Percentiles rank a stretch among this genome's conserved stretches.
phyloP scores from a whole-genome alignment of 805 yeast species.

The Isabelozyma pseudorhagii region DNA sequence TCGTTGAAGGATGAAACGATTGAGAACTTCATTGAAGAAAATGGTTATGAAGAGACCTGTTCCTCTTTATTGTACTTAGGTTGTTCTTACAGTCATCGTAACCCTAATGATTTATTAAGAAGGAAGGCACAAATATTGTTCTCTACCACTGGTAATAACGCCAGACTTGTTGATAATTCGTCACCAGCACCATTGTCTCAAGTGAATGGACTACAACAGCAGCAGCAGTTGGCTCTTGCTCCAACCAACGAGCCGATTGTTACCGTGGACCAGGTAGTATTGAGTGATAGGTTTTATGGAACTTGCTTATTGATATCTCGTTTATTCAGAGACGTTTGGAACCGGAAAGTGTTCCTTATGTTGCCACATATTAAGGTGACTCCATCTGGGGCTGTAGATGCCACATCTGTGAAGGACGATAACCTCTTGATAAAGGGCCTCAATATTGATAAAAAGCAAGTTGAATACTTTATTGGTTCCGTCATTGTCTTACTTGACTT shows the following conservation, averaged over 20 bases:
- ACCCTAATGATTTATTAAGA: constrained; percentile 46
- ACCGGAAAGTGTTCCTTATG: constrained; percentile 57
- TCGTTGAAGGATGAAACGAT: constrained; percentile 64
- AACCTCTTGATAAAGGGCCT: constrained; percentile 44
- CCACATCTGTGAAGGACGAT: constrained; percentile 39
- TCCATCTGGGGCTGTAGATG: constrained; percentile 35
- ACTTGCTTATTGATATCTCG: constrained; percentile 76
- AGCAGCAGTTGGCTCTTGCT: constrained; percentile 9
- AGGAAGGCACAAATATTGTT: constrained; percentile 49
- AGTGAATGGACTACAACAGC: constrained; percentile 2
- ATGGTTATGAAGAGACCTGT: constrained; percentile 88
- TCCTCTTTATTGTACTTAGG: constrained; percentile 83
- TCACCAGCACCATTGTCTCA: background rate
- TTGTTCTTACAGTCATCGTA: constrained; percentile 57
- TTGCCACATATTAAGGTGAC: constrained; percentile 39
- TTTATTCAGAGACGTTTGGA: constrained; percentile 79
- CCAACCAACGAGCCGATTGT: constrained; percentile 26
- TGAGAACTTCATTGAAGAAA: constrained; percentile 66
- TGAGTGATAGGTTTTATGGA: constrained; percentile 91
- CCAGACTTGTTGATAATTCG: constrained; percentile 31
- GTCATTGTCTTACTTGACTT: constrained; percentile 66
- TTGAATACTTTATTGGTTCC: constrained; percentile 71
- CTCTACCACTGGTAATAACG: constrained; percentile 52
- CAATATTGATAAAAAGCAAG: constrained; percentile 46
- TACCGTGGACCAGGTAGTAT: constrained; percentile 69